phyloP scores from a whole-genome alignment of 2,329 filamentous ascomycete genomes.

The Decorospora gaudefroyi region DNA sequence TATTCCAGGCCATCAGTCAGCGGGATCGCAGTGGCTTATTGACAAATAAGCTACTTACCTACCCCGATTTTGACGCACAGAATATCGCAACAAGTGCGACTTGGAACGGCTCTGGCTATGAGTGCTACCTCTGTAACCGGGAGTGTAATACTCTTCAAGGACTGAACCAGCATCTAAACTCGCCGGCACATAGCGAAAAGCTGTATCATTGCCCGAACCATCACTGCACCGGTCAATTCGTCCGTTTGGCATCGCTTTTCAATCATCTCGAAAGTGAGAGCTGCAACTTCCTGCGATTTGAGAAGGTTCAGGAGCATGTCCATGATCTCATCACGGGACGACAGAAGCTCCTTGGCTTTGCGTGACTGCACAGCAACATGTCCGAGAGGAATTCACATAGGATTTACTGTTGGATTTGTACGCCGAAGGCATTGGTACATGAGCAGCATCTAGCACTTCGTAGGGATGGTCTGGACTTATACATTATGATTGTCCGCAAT shows the following conservation, averaged over 20 bases:
- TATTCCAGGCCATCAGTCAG: constrained; percentile 54
- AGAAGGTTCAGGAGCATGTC: constrained; percentile 44
- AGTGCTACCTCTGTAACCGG: constrained; percentile 60
- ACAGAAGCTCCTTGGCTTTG: constrained; percentile 9
- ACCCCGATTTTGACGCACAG: constrained; percentile 42
- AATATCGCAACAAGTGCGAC: constrained; percentile 26
- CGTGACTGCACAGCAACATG: neutral
- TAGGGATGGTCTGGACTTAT: too few species aligned
- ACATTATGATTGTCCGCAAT: too few species aligned
- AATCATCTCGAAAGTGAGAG: constrained; percentile 54
- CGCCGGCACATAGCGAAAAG: constrained; percentile 56
- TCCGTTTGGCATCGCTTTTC: constrained; percentile 49
- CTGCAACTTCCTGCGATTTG: constrained; percentile 50
- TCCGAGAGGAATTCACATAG: neutral
- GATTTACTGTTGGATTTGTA: too few species aligned
- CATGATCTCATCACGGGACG: constrained; percentile 9
- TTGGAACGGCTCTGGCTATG: constrained; percentile 56
- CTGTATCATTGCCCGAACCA: constrained; percentile 53
- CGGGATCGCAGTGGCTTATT: constrained; percentile 57
- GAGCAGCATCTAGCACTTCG: too few species aligned
- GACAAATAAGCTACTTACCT: constrained; percentile 54
- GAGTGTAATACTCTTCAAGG: constrained; percentile 43
- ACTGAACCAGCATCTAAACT: constrained; percentile 61
- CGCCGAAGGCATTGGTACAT: too few species aligned
- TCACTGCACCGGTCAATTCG: constrained; percentile 49